Percentiles rank a stretch among this genome's conserved stretches.
phyloP scores from a whole-genome alignment of 2,329 filamentous ascomycete genomes.

The Microcyclospora pomicola region DNA sequence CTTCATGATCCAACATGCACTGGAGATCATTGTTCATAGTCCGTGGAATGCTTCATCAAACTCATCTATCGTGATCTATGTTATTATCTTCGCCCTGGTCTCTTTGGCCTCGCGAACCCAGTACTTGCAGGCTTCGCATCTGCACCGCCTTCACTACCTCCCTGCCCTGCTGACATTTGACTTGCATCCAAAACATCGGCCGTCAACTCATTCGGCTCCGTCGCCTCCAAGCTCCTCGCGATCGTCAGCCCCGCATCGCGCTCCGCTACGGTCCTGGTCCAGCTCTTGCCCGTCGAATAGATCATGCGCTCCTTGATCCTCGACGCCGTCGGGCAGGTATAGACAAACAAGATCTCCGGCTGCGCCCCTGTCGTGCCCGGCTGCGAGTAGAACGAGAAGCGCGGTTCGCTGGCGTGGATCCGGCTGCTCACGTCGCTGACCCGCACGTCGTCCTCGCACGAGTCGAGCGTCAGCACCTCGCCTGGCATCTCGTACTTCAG shows the following conservation, averaged over 20 bases:
- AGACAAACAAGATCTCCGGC: conserved; percentile 58
- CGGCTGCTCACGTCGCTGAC: conserved; percentile 43
- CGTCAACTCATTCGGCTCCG: conserved; percentile 55
- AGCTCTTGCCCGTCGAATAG: conserved; percentile 48
- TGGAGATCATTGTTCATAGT: too few relatives aligned
- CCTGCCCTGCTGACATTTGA: conserved; percentile 29
- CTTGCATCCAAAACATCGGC: conserved; percentile 41
- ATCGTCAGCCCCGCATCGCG: conserved; percentile 50
- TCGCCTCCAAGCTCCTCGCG: conserved; percentile 54
- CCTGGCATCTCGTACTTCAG: conserved; percentile 59
- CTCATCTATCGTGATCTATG: not conserved
- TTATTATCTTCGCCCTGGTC: conserved; percentile 48
- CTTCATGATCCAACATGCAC: not conserved
- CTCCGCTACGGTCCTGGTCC: conserved; percentile 51
- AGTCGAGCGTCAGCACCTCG: conserved; percentile 56
- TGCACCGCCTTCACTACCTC: conserved; percentile 41
- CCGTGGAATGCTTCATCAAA: not conserved
- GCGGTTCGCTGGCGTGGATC: conserved; percentile 56
- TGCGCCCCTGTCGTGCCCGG: conserved; percentile 38
- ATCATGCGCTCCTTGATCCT: conserved; percentile 79
- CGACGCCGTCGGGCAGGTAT: conserved; percentile 58
- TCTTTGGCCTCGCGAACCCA: conserved; percentile 64
- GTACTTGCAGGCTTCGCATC: conserved; percentile 50
- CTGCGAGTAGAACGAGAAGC: conserved; percentile 67
- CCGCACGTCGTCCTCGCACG: conserved; percentile 37